Percentiles rank a stretch among this genome's conserved stretches.
phyloP scores from a whole-genome alignment of 805 yeast genomes.

The Candida silvicultrix region DNA sequence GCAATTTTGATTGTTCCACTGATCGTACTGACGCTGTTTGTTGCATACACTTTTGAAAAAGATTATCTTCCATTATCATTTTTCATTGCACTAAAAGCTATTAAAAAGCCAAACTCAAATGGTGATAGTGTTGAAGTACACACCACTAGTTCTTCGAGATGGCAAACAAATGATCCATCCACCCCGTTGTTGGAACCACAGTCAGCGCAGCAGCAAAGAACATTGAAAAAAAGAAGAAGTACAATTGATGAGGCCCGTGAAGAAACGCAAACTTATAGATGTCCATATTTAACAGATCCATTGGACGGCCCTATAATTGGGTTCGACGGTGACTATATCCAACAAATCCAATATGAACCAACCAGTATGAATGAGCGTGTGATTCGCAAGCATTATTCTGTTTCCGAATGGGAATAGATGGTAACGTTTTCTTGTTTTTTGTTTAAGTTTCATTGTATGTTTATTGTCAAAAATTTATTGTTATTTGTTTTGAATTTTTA shows the following conservation, averaged over 20 bases:
- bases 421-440: not conserved
- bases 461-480: no score
- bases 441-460: no score
- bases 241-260: slow-evolving; percentile 23
- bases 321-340: slow-evolving; percentile 23
- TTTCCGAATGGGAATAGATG: slow-evolving; percentile 23
- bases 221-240: slow-evolving; percentile 15
- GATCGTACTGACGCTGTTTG: slow-evolving; percentile 59
- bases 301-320: slow-evolving; percentile 84
- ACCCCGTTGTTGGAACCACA: not conserved
- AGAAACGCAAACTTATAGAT: slow-evolving; percentile 52
- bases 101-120: slow-evolving; percentile 20
- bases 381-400: slow-evolving; percentile 12
- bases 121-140: not conserved
- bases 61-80: slow-evolving; percentile 76
- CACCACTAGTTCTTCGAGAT: not conserved
- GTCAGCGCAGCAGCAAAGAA: slow-evolving; percentile 11
- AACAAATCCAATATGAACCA: slow-evolving; percentile 18
- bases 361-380: slow-evolving; percentile 16
- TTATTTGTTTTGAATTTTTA: no score
- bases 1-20: slow-evolving; percentile 73
- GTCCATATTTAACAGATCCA: slow-evolving; percentile 64
- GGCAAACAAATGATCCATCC: not conserved
- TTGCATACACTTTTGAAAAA: slow-evolving; percentile 76
- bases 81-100: slow-evolving; percentile 84